These are phyloP conservation scores for Picea abies DNA, from an alignment of 83 land plant genomes.

Conservation along the genomic window DNA sequence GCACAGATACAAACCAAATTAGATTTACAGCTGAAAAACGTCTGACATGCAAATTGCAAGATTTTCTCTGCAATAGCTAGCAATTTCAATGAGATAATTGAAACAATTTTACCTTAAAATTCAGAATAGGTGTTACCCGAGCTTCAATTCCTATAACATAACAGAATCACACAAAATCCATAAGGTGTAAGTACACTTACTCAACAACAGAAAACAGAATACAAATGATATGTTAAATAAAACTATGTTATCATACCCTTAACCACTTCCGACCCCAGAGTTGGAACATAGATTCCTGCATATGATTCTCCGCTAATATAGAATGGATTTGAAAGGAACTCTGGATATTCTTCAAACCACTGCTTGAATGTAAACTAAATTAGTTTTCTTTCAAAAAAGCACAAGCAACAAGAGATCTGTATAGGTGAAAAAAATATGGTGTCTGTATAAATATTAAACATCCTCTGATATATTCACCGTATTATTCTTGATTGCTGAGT, in stretches of 20 bases:
- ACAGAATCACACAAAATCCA: background rate
- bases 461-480: no score
- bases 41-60: background rate
- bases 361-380: slow-evolving; percentile 22
- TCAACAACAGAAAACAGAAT: background rate
- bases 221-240: no score
- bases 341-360: slow-evolving; percentile 89
- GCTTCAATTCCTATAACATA: slow-evolving; percentile 65
- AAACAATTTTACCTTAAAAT: slow-evolving; percentile 65
- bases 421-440: no score
- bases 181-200: background rate
- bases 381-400: background rate
- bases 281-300: slow-evolving; percentile 96
- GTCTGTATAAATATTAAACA: no score
- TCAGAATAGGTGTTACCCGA: slow-evolving; percentile 63
- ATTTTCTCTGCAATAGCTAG: background rate
- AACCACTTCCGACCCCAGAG: slow-evolving; percentile 70
- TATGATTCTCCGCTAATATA: slow-evolving; percentile 89
- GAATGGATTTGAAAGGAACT: slow-evolving; percentile 72
- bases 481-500: no score
- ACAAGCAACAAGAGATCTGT: no score
- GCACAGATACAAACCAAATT: background rate
- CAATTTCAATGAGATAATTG: slow-evolving; percentile 11
- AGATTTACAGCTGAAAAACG: background rate
- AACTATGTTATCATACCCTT: no score